Conservation (phyloP, 2,329 filamentous ascomycete species). For the Ophiostoma pallidulum region DNA sequence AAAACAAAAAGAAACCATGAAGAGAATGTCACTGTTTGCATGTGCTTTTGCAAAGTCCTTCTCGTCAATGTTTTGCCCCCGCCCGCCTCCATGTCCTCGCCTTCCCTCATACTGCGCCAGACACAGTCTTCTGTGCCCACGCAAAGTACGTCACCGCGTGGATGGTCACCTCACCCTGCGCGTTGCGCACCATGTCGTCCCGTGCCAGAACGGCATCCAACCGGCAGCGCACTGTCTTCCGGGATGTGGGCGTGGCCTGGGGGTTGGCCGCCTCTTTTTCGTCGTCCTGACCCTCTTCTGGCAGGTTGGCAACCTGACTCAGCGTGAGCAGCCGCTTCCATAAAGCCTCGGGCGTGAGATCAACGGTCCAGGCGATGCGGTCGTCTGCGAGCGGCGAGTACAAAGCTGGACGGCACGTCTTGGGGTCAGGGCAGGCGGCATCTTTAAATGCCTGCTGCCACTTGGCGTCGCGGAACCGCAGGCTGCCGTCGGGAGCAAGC, state of each 20-base stretch:
- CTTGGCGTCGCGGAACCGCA: slow-evolving; percentile 53
- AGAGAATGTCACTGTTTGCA: too few relatives aligned
- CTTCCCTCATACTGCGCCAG: slow-evolving; percentile 20
- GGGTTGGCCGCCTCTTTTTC: neutral
- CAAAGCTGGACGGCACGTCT: slow-evolving; percentile 29
- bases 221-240: slow-evolving; percentile 36
- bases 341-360: slow-evolving; percentile 48
- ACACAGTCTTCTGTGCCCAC: slow-evolving; percentile 42
- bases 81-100: too few relatives aligned
- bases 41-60: too few relatives aligned
- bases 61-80: too few relatives aligned
- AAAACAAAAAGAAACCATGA: too few relatives aligned
- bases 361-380: slow-evolving; percentile 46
- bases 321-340: slow-evolving; percentile 58
- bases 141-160: slow-evolving; percentile 55
- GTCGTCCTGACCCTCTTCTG: slow-evolving; percentile 34
- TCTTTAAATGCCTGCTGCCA: slow-evolving; percentile 58
- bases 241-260: slow-evolving; percentile 26
- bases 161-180: slow-evolving; percentile 51
- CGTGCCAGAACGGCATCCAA: slow-evolving; percentile 49
- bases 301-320: slow-evolving; percentile 52
- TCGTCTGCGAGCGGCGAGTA: slow-evolving; percentile 56
- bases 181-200: slow-evolving; percentile 47
- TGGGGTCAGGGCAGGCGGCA: slow-evolving; percentile 20
- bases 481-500: slow-evolving; percentile 45